phyloP scores from a whole-genome alignment of 768 basidiomycete genomes.

The Boletus reticulatus region DNA sequence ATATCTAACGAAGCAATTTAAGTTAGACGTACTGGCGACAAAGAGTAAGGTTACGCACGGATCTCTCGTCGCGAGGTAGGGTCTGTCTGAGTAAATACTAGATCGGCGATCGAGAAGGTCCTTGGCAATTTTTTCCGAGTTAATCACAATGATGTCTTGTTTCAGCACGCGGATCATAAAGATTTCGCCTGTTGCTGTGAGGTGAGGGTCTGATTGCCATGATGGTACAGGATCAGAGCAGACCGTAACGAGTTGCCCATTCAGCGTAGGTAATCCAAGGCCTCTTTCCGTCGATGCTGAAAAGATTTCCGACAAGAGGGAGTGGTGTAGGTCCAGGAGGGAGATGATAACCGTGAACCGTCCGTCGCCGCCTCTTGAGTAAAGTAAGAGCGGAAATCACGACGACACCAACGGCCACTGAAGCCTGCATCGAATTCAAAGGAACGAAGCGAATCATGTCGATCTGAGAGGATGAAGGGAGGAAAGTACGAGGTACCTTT shows the following conservation, averaged over 20 bases:
- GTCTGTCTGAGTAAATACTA: slow-evolving; percentile 28
- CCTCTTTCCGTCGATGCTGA: slow-evolving; percentile 14
- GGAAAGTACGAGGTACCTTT: background rate
- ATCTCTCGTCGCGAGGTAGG: slow-evolving; percentile 12
- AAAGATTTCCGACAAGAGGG: slow-evolving; percentile 17
- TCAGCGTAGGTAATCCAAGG: slow-evolving; percentile 22
- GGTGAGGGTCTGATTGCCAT: background rate
- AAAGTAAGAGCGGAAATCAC: background rate
- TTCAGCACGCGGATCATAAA: slow-evolving; percentile 22
- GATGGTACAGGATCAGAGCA: background rate
- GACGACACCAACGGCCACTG: background rate
- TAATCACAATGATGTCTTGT: slow-evolving; percentile 23
- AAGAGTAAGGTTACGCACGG: slow-evolving; percentile 5
- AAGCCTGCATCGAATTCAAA: background rate
- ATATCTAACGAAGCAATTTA: slow-evolving; percentile 5
- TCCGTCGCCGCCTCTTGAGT: slow-evolving; percentile 1
- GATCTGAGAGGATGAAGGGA: background rate
- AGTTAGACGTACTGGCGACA: background rate
- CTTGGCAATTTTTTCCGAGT: slow-evolving; percentile 24
- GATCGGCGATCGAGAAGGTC: slow-evolving; percentile 31
- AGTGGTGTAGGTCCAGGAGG: slow-evolving; percentile 20
- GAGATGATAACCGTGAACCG: background rate
- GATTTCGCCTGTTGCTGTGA: slow-evolving; percentile 11
- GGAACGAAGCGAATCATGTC: background rate
- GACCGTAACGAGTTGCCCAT: slow-evolving; percentile 21